Evolutionary conservation across 2,329 filamentous ascomycete species (phyloP).

Genomic region (Cercospora berteroae): DNA sequence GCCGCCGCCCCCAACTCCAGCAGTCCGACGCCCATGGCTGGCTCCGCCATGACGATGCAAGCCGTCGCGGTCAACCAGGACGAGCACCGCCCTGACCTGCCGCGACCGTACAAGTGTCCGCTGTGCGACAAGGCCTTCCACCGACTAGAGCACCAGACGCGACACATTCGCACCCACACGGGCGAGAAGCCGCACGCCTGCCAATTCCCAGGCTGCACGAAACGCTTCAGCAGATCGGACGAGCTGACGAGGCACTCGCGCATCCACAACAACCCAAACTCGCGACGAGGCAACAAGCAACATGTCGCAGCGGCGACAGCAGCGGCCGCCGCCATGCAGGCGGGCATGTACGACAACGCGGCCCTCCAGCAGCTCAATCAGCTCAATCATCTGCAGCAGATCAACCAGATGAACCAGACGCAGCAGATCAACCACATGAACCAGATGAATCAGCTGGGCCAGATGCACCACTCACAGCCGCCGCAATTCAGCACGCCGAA

Average conservation of each 20-base stretch:
- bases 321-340: conserved; percentile 52
- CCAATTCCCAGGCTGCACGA: conserved; percentile 91
- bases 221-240: conserved; percentile 94
- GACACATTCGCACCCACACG: conserved; percentile 94
- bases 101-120: conserved; percentile 96
- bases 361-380: conserved; percentile 47
- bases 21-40: conserved; percentile 36
- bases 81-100: conserved; percentile 75
- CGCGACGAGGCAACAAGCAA: conserved; percentile 84
- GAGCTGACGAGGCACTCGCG: conserved; percentile 94
- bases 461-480: conserved; percentile 25
- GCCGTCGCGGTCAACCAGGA: conserved; percentile 56
- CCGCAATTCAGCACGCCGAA: conserved; percentile 13
- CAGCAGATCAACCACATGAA: conserved; percentile 29
- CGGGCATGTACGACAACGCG: conserved; percentile 51
- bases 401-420: conserved; percentile 68
- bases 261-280: conserved; percentile 99
- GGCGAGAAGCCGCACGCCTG: conserved; percentile 98
- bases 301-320: conserved; percentile 60
- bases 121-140: conserved; percentile 99
- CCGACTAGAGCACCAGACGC: conserved; percentile 87
- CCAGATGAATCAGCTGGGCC: conserved; percentile 27
- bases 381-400: conserved; percentile 71
- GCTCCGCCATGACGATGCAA: conserved; percentile 47
- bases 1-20: conserved; percentile 9